Evolutionary conservation across 2,329 filamentous ascomycete genomes (phyloP), one percentile per base, ranked within the genome.

Genomic region (Cladophialophora psammophila): DNA sequence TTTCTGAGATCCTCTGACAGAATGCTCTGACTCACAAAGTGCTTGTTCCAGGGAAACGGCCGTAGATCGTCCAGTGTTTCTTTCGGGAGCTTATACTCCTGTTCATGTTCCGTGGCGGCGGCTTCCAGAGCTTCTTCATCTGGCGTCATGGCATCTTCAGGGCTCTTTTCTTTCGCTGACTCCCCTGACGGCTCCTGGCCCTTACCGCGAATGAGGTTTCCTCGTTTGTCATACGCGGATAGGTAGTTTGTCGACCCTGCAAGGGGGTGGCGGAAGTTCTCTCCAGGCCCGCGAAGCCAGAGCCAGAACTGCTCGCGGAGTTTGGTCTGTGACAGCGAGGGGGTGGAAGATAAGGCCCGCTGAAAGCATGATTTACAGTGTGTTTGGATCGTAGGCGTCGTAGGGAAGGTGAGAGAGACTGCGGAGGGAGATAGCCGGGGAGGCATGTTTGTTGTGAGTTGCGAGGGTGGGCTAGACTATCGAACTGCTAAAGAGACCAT

Each of bases 41-140:
- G 76, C 4, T 80, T 81, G 77, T 97, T 97, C 58, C 87, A 76
- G 0, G 93, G 93, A 71, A 95, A 97, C 0, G 92, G 92, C 67
- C 77, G 84, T 74, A 75, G 64, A 65, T 76, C 71, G 48, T 72
- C 57, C 48, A 63, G 31, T 12, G 48, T 57, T 58, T 70, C 68
- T 48, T 56, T 63, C 6, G 56, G 65, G 9, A 68, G 38, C 64
- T 59, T 78, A 75, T 45, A 67, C 57, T 77, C 78, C 7, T 78
- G 61, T 64, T 60, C 78, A 75, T 40, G 66, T 60, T 77, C 78
- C 5, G 77, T 62, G 8, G 66, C 67, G 36, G 75, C 68, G 53
- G 77, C 79, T 61, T 76, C 72, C 18, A 68, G 69, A 66, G 65
- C 31, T 64, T 40, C 54, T 35, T 34, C 42, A 53, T 68, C 55